Evolutionary conservation across 257 asterid genomes (phyloP).

Genomic region (Nicotiana tabacum): DNA sequence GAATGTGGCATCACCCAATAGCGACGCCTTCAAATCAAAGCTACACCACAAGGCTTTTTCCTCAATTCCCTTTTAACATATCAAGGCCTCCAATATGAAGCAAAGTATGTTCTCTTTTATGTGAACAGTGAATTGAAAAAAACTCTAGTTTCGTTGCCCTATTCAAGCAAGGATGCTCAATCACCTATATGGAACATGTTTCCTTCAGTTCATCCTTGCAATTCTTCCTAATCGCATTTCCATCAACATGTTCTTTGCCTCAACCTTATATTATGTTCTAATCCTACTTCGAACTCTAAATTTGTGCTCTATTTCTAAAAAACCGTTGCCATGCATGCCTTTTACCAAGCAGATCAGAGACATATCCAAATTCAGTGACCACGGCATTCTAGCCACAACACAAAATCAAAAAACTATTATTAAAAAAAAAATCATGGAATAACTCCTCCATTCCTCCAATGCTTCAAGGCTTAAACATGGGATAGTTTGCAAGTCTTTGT

Average conservation of each 20-base stretch:
- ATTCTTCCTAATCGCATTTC: background rate
- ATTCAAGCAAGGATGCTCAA: background rate
- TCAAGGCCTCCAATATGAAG: background rate
- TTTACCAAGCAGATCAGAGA: background rate
- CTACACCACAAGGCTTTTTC: background rate
- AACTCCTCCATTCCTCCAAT: background rate
- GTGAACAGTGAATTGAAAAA: background rate
- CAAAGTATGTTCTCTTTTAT: constrained; percentile 3
- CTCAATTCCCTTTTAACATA: background rate
- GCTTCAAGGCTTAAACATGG: background rate
- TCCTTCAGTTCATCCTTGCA: background rate
- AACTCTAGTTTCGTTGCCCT: background rate
- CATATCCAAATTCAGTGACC: background rate
- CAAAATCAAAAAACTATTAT: background rate
- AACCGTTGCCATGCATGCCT: background rate
- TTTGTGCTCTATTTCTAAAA: background rate
- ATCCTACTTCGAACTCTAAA: background rate
- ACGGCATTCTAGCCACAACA: background rate
- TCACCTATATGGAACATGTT: background rate
- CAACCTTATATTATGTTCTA: background rate
- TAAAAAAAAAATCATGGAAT: background rate
- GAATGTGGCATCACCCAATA: too few species aligned
- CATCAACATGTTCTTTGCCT: background rate
- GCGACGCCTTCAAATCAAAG: too few species aligned
- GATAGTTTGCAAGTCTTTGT: background rate